Evolutionary conservation across 2,329 filamentous ascomycete genomes (phyloP).

Genomic region (Penicillium crustosum): DNA sequence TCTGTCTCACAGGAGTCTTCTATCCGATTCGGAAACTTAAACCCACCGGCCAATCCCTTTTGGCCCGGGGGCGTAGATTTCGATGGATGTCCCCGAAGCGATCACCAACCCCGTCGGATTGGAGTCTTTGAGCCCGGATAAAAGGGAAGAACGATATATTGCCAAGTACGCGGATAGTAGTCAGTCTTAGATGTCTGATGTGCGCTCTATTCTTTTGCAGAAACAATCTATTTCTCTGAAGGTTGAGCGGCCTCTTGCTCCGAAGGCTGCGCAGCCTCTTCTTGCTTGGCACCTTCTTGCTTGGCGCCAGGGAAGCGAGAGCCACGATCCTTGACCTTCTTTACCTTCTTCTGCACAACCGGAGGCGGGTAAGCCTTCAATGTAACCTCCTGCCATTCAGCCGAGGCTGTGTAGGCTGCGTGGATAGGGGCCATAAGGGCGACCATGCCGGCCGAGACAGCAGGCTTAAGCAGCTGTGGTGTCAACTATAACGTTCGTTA

Average conservation of each 20-base stretch:
- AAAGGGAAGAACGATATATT: not conserved
- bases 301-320: conserved; percentile 50
- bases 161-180: not conserved
- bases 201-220: not conserved
- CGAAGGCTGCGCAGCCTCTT: not conserved
- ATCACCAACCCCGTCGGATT: not conserved
- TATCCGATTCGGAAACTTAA: not conserved
- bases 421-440: conserved; percentile 76
- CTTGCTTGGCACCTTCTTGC: conserved; percentile 10
- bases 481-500: conserved; percentile 57
- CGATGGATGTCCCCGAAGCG: not conserved
- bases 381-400: conserved; percentile 78
- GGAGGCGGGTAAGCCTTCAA: conserved; percentile 78
- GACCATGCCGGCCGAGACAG: conserved; percentile 70
- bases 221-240: not conserved
- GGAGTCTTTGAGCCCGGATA: not conserved
- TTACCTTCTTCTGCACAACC: conserved; percentile 64
- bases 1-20: not conserved
- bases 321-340: conserved; percentile 75
- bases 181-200: not conserved
- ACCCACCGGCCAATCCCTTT: not conserved
- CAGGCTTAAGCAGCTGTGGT: conserved; percentile 85
- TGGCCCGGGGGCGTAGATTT: not conserved
- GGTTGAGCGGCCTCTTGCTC: not conserved
- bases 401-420: conserved; percentile 65